phyloP scores from a whole-genome alignment of 192 early-diverging fungal species.

The Linnemannia elongata region DNA sequence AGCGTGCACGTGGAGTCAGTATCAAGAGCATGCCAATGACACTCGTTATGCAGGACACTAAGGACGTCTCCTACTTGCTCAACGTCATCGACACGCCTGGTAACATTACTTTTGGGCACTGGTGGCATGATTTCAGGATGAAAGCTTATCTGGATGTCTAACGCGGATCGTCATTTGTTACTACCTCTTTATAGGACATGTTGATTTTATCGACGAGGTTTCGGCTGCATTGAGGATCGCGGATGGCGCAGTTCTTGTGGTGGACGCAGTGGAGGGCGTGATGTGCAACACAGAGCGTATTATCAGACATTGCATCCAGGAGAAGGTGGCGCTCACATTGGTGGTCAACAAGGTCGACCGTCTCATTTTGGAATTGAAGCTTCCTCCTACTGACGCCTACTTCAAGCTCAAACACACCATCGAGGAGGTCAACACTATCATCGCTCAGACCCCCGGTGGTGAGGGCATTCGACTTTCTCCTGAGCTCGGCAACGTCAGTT shows the following conservation, averaged over 20 bases:
- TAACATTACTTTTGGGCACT: slow-evolving; percentile 21
- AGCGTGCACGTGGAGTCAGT: slow-evolving; percentile 89
- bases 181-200: slow-evolving; percentile 74
- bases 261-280: slow-evolving; percentile 97
- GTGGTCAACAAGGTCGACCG: slow-evolving; percentile 99
- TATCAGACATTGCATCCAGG: slow-evolving; percentile 85
- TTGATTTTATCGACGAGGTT: slow-evolving; percentile 95
- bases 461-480: slow-evolving; percentile 86
- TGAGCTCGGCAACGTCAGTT: slow-evolving; percentile 96
- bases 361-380: slow-evolving; percentile 95
- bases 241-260: slow-evolving; percentile 93
- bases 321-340: slow-evolving; percentile 84
- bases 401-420: slow-evolving; percentile 96
- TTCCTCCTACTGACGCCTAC: slow-evolving; percentile 97
- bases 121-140: not conserved
- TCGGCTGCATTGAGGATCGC: slow-evolving; percentile 86
- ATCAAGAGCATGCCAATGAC: slow-evolving; percentile 97
- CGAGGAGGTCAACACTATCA: slow-evolving; percentile 93
- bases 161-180: not conserved
- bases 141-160: not conserved
- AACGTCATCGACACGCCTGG: slow-evolving; percentile 96
- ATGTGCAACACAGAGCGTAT: slow-evolving; percentile 94
- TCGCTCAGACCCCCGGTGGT: slow-evolving; percentile 70
- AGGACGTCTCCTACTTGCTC: slow-evolving; percentile 89
- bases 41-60: slow-evolving; percentile 88